These are phyloP conservation scores for Glycine tomentella DNA, from an alignment of 306 rosid genomes.

Conservation along the genomic window DNA sequence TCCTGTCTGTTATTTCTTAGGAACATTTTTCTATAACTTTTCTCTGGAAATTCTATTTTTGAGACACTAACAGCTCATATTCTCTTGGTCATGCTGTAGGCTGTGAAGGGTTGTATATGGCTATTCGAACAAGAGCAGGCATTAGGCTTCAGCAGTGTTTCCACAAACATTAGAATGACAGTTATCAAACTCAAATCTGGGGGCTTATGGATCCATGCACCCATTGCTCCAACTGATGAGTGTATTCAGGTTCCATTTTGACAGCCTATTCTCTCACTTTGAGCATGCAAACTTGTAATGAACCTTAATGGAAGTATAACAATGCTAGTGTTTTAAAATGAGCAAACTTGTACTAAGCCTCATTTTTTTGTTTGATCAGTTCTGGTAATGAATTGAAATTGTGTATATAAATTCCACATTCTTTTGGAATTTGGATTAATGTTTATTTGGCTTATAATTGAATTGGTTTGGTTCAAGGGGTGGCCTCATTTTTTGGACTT, in stretches of 20 bases:
- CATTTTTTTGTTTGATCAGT: neutral
- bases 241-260: slow-evolving; percentile 79
- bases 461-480: slow-evolving; percentile 5
- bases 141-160: slow-evolving; percentile 97
- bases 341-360: neutral
- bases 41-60: slow-evolving; percentile 36
- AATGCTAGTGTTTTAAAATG: neutral
- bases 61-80: slow-evolving; percentile 25
- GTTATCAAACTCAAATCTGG: slow-evolving; percentile 96
- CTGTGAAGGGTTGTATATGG: slow-evolving; percentile 88
- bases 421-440: neutral
- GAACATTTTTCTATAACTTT: slow-evolving; percentile 15
- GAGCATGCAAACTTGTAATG: slow-evolving; percentile 17
- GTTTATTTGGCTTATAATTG: slow-evolving; percentile 2
- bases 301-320: slow-evolving; percentile 10
- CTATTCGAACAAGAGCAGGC: slow-evolving; percentile 98
- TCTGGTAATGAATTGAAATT: slow-evolving; percentile 19
- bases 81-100: slow-evolving; percentile 57
- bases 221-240: slow-evolving; percentile 97
- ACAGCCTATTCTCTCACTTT: slow-evolving; percentile 36
- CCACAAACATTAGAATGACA: slow-evolving; percentile 98
- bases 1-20: neutral
- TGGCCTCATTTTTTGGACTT: neutral
- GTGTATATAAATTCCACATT: neutral
- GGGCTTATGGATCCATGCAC: slow-evolving; percentile 97